These are phyloP conservation scores for Leptographium radiaticola DNA, from an alignment of 2,329 filamentous ascomycete species.

Conservation along the genomic window DNA sequence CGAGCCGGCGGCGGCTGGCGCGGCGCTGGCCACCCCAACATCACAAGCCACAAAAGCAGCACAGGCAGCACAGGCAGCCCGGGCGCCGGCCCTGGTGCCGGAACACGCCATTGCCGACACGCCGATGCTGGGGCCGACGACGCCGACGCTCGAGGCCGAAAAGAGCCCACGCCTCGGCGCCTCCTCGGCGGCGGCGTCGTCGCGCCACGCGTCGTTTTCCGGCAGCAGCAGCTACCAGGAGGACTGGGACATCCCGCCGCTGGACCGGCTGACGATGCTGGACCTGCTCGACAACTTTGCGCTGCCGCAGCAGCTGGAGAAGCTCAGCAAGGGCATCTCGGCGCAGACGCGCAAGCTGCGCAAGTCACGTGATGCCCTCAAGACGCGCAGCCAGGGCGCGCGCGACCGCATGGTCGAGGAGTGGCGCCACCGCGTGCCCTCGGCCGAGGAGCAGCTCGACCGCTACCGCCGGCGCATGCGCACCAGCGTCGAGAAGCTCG, in stretches of 20 bases:
- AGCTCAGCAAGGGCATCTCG: conserved; percentile 70
- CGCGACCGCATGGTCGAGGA: conserved; percentile 84
- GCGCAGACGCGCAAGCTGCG: conserved; percentile 76
- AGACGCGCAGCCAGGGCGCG: conserved; percentile 63
- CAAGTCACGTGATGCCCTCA: conserved; percentile 68
- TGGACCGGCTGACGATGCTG: conserved; percentile 82
- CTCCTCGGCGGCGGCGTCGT: conserved; percentile 40
- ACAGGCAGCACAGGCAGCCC: too few relatives aligned
- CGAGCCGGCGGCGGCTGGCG: neutral
- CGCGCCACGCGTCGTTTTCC: conserved; percentile 71
- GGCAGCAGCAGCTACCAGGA: conserved; percentile 75
- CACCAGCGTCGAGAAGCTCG: conserved; percentile 74
- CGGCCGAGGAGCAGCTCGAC: conserved; percentile 83
- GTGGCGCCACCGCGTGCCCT: conserved; percentile 74
- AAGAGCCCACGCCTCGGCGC: conserved; percentile 3
- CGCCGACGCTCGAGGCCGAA: conserved; percentile 4
- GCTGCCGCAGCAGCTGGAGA: conserved; percentile 79
- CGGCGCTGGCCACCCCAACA: conserved; percentile 7
- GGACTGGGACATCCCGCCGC: conserved; percentile 79
- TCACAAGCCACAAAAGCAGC: too few relatives aligned
- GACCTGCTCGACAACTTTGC: conserved; percentile 92
- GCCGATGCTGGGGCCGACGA: conserved; percentile 32
- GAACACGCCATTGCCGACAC: conserved; percentile 30
- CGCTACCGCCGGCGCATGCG: conserved; percentile 84
- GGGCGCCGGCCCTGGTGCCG: conserved; percentile 30